phyloP scores from a whole-genome alignment of 1,284 basidiomycete species.

The Ceratobasidium sp. region DNA sequence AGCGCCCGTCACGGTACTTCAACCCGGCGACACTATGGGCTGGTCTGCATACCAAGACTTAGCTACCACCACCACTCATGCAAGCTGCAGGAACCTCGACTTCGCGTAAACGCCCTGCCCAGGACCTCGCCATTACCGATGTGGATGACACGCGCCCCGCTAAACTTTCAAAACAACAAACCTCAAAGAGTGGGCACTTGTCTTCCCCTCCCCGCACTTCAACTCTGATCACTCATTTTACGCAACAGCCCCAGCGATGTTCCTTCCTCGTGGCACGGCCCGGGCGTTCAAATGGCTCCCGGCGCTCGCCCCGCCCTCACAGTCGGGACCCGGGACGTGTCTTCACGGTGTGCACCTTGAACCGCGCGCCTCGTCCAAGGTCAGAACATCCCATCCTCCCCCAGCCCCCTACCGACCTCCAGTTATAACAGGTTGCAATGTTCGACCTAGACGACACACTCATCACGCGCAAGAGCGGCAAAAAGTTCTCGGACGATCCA shows the following conservation, averaged over 20 bases:
- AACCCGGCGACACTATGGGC: conserved; percentile 2
- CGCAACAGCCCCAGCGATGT: conserved; percentile 9
- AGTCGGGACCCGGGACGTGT: conserved; percentile 12
- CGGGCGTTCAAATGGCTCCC: conserved; percentile 36
- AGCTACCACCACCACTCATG: neutral
- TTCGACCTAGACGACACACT: conserved; percentile 92
- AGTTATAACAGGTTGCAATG: conserved; percentile 73
- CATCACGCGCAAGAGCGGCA: conserved; percentile 70
- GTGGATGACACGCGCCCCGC: neutral
- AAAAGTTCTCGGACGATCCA: conserved; percentile 59
- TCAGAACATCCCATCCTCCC: conserved; percentile 49
- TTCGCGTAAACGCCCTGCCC: conserved; percentile 23
- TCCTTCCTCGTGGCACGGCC: neutral
- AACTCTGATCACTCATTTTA: neutral
- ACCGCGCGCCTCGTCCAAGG: conserved; percentile 17
- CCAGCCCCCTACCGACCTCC: conserved; percentile 63
- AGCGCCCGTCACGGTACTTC: neutral
- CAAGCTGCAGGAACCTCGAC: neutral
- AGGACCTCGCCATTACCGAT: neutral
- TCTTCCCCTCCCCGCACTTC: neutral
- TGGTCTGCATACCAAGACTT: neutral
- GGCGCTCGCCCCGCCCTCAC: neutral
- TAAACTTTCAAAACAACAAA: conserved; percentile 26
- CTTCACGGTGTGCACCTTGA: conserved; percentile 27
- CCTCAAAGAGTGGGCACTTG: conserved; percentile 4